Evolutionary conservation across 768 basidiomycete species (phyloP).

Genomic region (Phaeotremella fagi): DNA sequence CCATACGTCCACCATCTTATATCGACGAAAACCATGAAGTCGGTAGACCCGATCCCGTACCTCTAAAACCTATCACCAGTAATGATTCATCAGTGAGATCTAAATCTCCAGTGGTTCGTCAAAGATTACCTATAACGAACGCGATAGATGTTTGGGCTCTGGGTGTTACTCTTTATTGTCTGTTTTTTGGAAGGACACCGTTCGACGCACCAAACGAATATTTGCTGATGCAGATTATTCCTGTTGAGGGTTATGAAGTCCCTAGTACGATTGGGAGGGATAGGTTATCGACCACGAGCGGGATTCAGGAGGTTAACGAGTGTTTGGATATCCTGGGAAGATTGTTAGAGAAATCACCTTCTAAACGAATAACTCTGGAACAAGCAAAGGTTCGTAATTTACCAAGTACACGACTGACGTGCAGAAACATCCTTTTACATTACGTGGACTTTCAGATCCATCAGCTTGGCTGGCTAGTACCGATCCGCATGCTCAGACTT

Average conservation of each 20-base stretch:
- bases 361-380: conserved; percentile 67
- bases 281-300: conserved; percentile 52
- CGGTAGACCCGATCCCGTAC: conserved; percentile 24
- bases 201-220: conserved; percentile 70
- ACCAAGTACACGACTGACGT: background rate
- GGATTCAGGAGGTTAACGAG: conserved; percentile 54
- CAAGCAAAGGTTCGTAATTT: conserved; percentile 72
- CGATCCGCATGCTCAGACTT: conserved; percentile 53
- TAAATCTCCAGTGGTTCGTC: conserved; percentile 21
- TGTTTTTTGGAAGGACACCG: conserved; percentile 81
- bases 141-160: conserved; percentile 98
- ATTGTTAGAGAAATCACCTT: conserved; percentile 75
- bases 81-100: conserved; percentile 27
- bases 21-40: conserved; percentile 12
- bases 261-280: conserved; percentile 70
- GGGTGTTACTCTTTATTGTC: conserved; percentile 89
- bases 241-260: conserved; percentile 67
- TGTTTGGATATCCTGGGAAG: conserved; percentile 68
- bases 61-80: conserved; percentile 31
- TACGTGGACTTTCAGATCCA: conserved; percentile 61
- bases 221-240: conserved; percentile 70
- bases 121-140: conserved; percentile 64
- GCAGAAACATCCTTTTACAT: conserved; percentile 51
- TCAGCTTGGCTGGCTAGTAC: conserved; percentile 67
- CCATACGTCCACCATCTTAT: conserved; percentile 29